Conservation (phyloP, 108 stramenopile species). For the Cylindrotheca closterium region DNA sequence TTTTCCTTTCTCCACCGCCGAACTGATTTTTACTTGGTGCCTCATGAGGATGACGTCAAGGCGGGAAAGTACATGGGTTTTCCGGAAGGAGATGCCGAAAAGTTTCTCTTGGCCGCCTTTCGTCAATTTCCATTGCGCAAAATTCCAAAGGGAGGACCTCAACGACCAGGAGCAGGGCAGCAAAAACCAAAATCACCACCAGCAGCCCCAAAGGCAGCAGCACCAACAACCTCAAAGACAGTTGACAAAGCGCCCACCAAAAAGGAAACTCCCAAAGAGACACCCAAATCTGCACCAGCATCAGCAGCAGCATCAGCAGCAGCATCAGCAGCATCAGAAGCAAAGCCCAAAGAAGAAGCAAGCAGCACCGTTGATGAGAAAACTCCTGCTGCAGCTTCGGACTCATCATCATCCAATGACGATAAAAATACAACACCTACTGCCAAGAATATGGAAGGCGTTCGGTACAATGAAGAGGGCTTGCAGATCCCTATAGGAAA, state of each 20-base stretch:
- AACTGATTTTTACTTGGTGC: constrained; percentile 86
- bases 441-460: constrained; percentile 14
- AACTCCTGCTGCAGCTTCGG: neutral
- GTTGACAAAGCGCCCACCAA: constrained; percentile 13
- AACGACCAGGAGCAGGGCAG: neutral
- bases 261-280: constrained; percentile 1
- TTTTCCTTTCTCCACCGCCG: constrained; percentile 84
- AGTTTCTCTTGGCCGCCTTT: constrained; percentile 77
- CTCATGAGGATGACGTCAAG: constrained; percentile 54
- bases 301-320: no score
- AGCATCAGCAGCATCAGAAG: constrained; percentile 1
- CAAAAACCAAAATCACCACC: neutral
- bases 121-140: constrained; percentile 82
- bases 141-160: constrained; percentile 35
- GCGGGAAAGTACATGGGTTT: constrained; percentile 67
- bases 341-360: constrained; percentile 3
- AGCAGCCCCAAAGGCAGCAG: constrained; percentile 7
- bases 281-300: neutral
- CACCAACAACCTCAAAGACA: constrained; percentile 1
- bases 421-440: constrained; percentile 9
- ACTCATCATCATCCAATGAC: neutral
- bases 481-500: constrained; percentile 86
- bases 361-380: no score
- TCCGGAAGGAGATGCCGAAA: constrained; percentile 80
- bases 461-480: constrained; percentile 77